Evolutionary conservation across 306 rosid species (phyloP).

Genomic region (Ochetophila trinervis): DNA sequence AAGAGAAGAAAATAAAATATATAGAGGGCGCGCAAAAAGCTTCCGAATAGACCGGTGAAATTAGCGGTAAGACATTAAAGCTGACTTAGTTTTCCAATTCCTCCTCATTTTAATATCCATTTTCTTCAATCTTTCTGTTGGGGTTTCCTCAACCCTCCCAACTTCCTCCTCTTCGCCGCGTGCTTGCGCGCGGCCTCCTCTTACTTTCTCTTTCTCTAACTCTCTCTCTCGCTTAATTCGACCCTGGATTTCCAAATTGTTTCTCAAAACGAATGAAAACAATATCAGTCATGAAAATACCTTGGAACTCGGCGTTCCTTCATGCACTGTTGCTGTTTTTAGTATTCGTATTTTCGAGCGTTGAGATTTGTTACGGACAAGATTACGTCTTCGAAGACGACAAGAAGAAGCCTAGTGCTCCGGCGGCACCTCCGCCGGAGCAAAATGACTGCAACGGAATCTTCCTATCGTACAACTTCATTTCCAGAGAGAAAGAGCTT

Average conservation of each 20-base stretch:
- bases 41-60: slow-evolving; percentile 44
- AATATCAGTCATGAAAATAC: slow-evolving; percentile 28
- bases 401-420: not conserved
- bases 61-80: slow-evolving; percentile 41
- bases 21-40: not conserved
- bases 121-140: slow-evolving; percentile 19
- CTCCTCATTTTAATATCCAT: slow-evolving; percentile 29
- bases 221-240: not conserved
- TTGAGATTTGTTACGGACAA: slow-evolving; percentile 37
- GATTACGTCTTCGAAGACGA: slow-evolving; percentile 16
- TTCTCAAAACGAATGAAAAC: not conserved
- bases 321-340: slow-evolving; percentile 13
- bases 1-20: too few relatives aligned
- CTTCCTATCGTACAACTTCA: slow-evolving; percentile 55
- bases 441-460: slow-evolving; percentile 57
- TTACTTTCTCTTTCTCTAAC: not conserved
- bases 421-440: slow-evolving; percentile 33
- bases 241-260: not conserved
- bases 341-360: slow-evolving; percentile 2
- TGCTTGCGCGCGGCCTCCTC: slow-evolving; percentile 21
- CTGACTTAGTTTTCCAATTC: slow-evolving; percentile 36
- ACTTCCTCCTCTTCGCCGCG: slow-evolving; percentile 33
- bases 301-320: slow-evolving; percentile 8
- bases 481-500: slow-evolving; percentile 38
- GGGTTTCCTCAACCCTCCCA: slow-evolving; percentile 27